Base-by-base conservation (phyloP, 441 rosid species). In the Mallotus japonicus region DNA sequence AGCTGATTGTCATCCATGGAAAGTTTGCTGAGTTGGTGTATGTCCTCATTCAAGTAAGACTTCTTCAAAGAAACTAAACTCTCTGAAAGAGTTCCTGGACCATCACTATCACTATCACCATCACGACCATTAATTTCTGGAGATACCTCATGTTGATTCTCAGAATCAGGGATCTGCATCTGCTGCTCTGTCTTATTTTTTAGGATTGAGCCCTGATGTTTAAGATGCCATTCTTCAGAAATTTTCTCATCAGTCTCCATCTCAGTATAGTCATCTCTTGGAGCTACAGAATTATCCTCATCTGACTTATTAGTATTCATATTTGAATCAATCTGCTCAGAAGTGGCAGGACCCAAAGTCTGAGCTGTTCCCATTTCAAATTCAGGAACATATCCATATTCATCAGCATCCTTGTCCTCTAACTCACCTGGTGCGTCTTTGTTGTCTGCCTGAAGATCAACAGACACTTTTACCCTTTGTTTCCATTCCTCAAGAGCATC, bases 401-500 rank as follows among this genome's bases (percentile, higher is more conserved):
- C 97, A 80, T 75, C 78, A 54, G 97, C 96, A 83, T 87, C 82
- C 69, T 83, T 84, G 73, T 93, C 96, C 77, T 92, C 95, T 24
- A 84, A 65, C 83, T 88, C 92, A 77, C 73, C 87, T 54, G 77
- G 85, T 47, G 79, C 81, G 69, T 87, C 89, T 47, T 65, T 73
- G 62, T 79, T 84, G 73, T 84, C 89, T 32, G 80, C 86, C 51
- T 64, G 84, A 75, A 89, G 89, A 83, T 91, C 97, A 57, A 84
- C 78, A 61, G 93, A 85, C 42, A 93, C 85, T 82, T 77, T 89
- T 57, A 87, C 92, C 87, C 95, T 90, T 81, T 96, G 97, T 78
- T 93, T 96, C 97, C 99, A 96, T 69, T 89, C 91, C 83, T 92
- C 75, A 44, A 81, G 73, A 56, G 99, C 97, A 87, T 92, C 89